These are phyloP conservation scores for Xylariaceae sp. DNA, from an alignment of 2,329 filamentous ascomycete species.

Conservation along the genomic window DNA sequence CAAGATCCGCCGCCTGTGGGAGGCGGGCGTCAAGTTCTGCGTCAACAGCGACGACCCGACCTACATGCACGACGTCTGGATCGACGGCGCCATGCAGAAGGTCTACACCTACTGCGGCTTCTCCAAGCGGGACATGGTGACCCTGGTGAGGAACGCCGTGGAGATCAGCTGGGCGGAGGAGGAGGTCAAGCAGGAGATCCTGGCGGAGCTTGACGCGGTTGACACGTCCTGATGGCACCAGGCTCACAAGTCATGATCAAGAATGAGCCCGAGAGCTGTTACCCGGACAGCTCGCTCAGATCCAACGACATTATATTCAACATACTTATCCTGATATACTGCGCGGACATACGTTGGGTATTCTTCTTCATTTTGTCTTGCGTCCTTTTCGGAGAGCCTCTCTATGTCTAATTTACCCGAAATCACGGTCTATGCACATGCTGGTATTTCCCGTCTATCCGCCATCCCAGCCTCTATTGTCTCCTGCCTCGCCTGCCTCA, in stretches of 20 bases:
- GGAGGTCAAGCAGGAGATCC: conserved; percentile 25
- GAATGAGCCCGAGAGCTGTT: too few species aligned
- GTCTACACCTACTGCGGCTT: conserved; percentile 33
- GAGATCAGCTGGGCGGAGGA: conserved; percentile 39
- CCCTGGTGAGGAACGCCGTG: conserved; percentile 33
- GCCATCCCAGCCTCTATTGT: neutral
- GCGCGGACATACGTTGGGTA: too few species aligned
- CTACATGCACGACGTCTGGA: conserved; percentile 43
- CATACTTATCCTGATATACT: too few species aligned
- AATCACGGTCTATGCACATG: too few species aligned
- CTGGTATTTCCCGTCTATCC: too few species aligned
- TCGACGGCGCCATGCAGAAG: conserved; percentile 39
- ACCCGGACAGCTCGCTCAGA: too few species aligned
- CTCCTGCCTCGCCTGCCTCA: conserved; percentile 43
- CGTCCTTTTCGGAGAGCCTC: too few species aligned
- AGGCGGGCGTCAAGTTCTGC: conserved; percentile 37
- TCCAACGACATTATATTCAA: too few species aligned
- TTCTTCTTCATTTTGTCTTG: too few species aligned
- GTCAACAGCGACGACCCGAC: conserved; percentile 43
- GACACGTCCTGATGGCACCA: neutral
- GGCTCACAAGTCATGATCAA: too few species aligned
- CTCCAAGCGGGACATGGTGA: conserved; percentile 33
- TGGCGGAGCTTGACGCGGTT: conserved; percentile 16
- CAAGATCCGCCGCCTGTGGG: conserved; percentile 34
- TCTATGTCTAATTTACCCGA: too few species aligned